Conservation (phyloP, 73 alveolate genomes). For the Diophrys sp. region DNA sequence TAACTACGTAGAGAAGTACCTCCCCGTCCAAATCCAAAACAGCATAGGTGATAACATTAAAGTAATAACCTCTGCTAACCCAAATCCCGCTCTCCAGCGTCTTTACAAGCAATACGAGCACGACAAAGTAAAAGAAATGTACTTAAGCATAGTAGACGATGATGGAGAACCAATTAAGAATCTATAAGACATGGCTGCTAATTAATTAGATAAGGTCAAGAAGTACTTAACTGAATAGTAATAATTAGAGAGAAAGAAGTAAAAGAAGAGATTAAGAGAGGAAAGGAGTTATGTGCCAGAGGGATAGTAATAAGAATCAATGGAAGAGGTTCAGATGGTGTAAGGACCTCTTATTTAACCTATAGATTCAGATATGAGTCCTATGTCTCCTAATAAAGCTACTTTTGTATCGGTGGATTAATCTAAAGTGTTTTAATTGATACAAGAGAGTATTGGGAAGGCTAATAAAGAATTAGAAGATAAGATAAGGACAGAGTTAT, state of each 20-base stretch:
- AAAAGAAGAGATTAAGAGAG: background rate
- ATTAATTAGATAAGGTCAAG: background rate
- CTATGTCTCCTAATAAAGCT: background rate
- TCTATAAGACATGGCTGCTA: background rate
- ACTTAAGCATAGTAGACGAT: background rate
- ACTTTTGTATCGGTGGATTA: background rate
- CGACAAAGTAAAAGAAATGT: background rate
- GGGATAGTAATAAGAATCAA: background rate
- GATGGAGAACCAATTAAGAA: background rate
- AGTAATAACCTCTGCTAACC: background rate
- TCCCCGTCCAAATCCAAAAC: conserved; percentile 26
- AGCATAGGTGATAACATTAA: conserved; percentile 44
- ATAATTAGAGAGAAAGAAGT: background rate
- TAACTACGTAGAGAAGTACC: conserved; percentile 12
- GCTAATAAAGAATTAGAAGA: background rate
- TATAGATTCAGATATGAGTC: background rate
- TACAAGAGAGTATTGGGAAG: background rate
- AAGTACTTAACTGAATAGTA: background rate
- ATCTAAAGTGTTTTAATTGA: background rate
- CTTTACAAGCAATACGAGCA: background rate
- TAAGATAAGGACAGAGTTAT: background rate
- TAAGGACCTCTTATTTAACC: background rate
- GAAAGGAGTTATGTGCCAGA: background rate
- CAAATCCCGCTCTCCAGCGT: background rate
- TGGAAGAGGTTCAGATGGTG: background rate